A percentile compares a stretch with the other conserved stretches of the same genome.
Evolutionary conservation across 352 stramenopile genomes (phyloP).

Genomic region (Phytophthora nicotianae): DNA sequence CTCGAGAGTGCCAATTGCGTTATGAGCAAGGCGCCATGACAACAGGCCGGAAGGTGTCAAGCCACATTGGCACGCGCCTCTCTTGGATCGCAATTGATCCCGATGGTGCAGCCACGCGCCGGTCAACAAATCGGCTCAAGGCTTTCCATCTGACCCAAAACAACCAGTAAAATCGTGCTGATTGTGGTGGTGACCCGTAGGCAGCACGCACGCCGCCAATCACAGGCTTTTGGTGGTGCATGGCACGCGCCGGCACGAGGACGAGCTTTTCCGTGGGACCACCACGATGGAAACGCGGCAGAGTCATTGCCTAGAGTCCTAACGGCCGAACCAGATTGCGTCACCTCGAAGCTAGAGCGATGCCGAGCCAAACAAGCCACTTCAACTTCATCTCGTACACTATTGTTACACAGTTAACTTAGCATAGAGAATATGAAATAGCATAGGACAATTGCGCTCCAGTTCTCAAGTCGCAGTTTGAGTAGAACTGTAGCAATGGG

Average conservation of each 20-base stretch:
- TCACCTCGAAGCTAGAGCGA: background rate
- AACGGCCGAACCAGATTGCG: background rate
- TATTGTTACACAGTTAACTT: constrained; percentile 1
- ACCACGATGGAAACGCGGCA: constrained; percentile 27
- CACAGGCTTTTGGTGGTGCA: constrained; percentile 27
- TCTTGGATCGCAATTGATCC: constrained; percentile 18
- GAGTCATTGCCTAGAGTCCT: no score
- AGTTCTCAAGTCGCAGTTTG: constrained; percentile 24
- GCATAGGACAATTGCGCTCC: background rate
- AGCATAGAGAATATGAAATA: background rate
- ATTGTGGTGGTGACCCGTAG: constrained; percentile 19
- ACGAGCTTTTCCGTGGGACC: constrained; percentile 10
- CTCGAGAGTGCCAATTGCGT: constrained; percentile 16
- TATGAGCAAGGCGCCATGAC: constrained; percentile 6
- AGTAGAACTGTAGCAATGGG: constrained; percentile 15
- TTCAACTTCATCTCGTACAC: constrained; percentile 17
- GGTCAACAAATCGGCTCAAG: constrained; percentile 22
- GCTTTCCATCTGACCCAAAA: constrained; percentile 4
- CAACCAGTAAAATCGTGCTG: constrained; percentile 15
- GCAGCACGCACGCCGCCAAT: constrained; percentile 25
- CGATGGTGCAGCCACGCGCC: constrained; percentile 31
- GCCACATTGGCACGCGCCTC: constrained; percentile 17
- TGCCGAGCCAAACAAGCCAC: constrained; percentile 3
- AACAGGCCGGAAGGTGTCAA: constrained; percentile 15
- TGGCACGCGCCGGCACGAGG: constrained; percentile 16